A percentile compares a stretch with the other conserved stretches of the same genome.
Evolutionary conservation across 208 protist species (phyloP).

Genomic region (Trypanosoma brucei): DNA sequence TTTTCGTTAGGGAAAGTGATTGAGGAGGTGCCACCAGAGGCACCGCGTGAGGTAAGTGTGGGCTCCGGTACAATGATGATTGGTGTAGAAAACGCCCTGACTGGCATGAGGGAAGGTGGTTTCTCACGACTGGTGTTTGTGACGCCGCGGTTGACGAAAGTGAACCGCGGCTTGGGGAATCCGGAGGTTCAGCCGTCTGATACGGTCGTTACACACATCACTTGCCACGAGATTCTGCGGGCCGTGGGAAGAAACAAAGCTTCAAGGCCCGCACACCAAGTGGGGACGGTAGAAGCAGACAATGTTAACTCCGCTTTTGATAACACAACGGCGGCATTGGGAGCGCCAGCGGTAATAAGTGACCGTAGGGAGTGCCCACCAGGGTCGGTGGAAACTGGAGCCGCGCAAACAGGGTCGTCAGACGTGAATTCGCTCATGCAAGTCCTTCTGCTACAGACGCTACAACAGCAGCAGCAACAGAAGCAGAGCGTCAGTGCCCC

Average conservation of each 20-base stretch:
- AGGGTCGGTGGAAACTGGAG: not conserved
- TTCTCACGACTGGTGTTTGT: conserved; percentile 47
- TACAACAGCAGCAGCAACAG: conserved; percentile 25
- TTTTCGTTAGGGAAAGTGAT: conserved; percentile 32
- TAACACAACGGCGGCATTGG: too few relatives aligned
- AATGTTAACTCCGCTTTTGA: not conserved
- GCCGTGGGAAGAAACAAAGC: conserved; percentile 2
- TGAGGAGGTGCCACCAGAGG: conserved; percentile 32
- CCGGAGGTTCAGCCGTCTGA: conserved; percentile 26
- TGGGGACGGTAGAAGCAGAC: not conserved
- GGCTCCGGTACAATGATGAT: conserved; percentile 35
- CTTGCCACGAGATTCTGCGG: conserved; percentile 22
- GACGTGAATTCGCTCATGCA: conserved; percentile 31
- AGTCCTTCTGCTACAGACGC: conserved; percentile 40
- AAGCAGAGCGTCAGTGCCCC: not conserved
- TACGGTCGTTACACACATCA: conserved; percentile 24
- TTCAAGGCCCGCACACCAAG: not conserved
- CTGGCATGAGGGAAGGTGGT: conserved; percentile 37
- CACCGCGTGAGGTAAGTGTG: conserved; percentile 34
- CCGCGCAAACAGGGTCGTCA: not conserved
- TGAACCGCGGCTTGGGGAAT: conserved; percentile 22
- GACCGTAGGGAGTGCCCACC: not conserved
- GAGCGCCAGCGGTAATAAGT: not conserved
- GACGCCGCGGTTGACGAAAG: conserved; percentile 22
- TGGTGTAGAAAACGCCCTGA: conserved; percentile 36